These are phyloP conservation scores for Neopestalotiopsis sp. DNA, from an alignment of 2,329 filamentous ascomycete genomes.

Conservation along the genomic window DNA sequence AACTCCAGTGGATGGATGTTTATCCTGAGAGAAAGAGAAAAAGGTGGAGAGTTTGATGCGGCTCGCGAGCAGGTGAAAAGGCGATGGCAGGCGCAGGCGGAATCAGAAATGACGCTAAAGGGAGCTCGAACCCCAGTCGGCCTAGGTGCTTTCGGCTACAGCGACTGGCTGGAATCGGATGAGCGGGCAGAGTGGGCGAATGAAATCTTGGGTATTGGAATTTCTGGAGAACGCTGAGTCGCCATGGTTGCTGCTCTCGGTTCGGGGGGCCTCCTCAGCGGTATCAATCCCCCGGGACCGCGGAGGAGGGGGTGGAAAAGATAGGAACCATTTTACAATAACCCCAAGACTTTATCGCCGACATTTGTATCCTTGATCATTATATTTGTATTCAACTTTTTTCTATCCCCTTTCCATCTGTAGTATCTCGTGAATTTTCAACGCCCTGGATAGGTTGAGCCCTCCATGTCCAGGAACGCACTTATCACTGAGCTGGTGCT, in stretches of 20 bases:
- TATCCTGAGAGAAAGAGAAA: constrained; percentile 33
- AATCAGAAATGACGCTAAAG: constrained; percentile 24
- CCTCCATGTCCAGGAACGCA: background rate
- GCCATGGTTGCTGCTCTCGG: constrained; percentile 9
- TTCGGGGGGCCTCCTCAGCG: background rate
- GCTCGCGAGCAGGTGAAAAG: constrained; percentile 34
- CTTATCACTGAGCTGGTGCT: background rate
- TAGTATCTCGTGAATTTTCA: background rate
- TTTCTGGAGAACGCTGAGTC: constrained; percentile 8
- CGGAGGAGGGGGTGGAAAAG: background rate
- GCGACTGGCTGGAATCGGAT: constrained; percentile 27
- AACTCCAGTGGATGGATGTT: constrained; percentile 26
- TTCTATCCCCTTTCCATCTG: background rate
- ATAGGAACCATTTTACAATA: background rate
- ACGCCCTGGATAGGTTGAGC: background rate
- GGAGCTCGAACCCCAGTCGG: constrained; percentile 15
- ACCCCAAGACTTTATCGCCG: background rate
- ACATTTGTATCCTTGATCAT: background rate
- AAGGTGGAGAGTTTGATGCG: constrained; percentile 41
- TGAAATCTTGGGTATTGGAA: constrained; percentile 28
- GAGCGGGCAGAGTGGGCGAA: constrained; percentile 40
- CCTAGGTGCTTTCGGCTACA: constrained; percentile 19
- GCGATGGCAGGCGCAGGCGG: constrained; percentile 29
- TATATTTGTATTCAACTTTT: background rate
- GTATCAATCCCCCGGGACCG: background rate